Conservation (phyloP, 371 early-diverging fungal genomes). For the Mortierella sp. region DNA sequence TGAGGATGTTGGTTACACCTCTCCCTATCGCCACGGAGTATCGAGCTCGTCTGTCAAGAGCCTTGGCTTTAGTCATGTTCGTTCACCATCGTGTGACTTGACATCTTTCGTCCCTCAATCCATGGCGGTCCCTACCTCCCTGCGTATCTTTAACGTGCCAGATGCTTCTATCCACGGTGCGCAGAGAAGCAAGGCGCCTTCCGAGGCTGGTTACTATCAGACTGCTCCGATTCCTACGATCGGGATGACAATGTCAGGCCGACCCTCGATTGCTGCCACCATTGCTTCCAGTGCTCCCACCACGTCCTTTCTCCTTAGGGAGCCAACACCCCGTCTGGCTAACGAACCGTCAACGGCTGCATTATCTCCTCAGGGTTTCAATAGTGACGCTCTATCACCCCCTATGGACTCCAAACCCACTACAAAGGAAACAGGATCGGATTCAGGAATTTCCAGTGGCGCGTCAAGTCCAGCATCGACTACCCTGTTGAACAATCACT, state of each 20-base stretch:
- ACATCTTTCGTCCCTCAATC: conserved; percentile 6
- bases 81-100: conserved; percentile 47
- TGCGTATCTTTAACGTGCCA: conserved; percentile 1
- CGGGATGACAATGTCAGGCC: not conserved
- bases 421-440: not conserved
- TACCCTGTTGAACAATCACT: not conserved
- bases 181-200: not conserved
- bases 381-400: not conserved
- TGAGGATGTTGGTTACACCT: conserved; percentile 56
- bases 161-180: not conserved
- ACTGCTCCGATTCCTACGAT: not conserved
- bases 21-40: conserved; percentile 54
- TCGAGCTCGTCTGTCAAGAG: conserved; percentile 50
- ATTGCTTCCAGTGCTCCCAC: not conserved
- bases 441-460: conserved; percentile 12
- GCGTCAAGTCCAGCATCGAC: conserved; percentile 10
- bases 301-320: not conserved
- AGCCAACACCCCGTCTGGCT: not conserved
- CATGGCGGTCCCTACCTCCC: not conserved
- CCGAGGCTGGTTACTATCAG: not conserved
- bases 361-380: not conserved
- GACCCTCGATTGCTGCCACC: not conserved
- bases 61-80: conserved; percentile 24
- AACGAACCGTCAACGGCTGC: not conserved
- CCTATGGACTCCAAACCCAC: not conserved